A percentile compares a stretch with the other conserved stretches of the same genome.
phyloP scores from a whole-genome alignment of 352 stramenopile genomes.

The Paralagenidium karlingii region DNA sequence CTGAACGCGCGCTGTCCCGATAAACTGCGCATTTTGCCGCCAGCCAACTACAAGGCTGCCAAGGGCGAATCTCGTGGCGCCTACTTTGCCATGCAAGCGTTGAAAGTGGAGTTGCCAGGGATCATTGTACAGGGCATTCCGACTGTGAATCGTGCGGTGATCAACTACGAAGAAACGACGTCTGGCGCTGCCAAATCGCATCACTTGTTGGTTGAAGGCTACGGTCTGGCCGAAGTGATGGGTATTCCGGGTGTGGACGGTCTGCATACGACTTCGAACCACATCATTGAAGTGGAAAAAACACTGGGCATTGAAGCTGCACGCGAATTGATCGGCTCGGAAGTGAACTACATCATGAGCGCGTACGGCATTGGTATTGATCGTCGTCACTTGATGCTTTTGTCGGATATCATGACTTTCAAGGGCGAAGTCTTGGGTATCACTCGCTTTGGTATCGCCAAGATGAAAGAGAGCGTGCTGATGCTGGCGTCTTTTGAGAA shows the following conservation, averaged over 20 bases:
- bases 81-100: constrained; percentile 92
- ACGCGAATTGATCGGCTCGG: constrained; percentile 91
- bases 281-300: constrained; percentile 96
- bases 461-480: constrained; percentile 99
- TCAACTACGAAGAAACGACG: constrained; percentile 93
- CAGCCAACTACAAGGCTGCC: constrained; percentile 78
- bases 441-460: constrained; percentile 97
- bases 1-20: constrained; percentile 71
- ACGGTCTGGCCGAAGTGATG: constrained; percentile 97
- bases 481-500: constrained; percentile 99
- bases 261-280: constrained; percentile 94
- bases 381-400: constrained; percentile 95
- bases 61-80: constrained; percentile 60
- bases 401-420: constrained; percentile 99
- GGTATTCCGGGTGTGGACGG: constrained; percentile 94
- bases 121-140: constrained; percentile 98
- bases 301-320: constrained; percentile 98
- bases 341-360: constrained; percentile 99
- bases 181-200: constrained; percentile 57
- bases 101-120: constrained; percentile 91
- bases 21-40: constrained; percentile 71
- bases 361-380: constrained; percentile 99
- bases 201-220: constrained; percentile 98
- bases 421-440: constrained; percentile 87
- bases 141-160: constrained; percentile 96